Evolutionary conservation across 345 rosid genomes (phyloP), one percentile per base, ranked within the genome.

Genomic region (Gossypium turneri): DNA sequence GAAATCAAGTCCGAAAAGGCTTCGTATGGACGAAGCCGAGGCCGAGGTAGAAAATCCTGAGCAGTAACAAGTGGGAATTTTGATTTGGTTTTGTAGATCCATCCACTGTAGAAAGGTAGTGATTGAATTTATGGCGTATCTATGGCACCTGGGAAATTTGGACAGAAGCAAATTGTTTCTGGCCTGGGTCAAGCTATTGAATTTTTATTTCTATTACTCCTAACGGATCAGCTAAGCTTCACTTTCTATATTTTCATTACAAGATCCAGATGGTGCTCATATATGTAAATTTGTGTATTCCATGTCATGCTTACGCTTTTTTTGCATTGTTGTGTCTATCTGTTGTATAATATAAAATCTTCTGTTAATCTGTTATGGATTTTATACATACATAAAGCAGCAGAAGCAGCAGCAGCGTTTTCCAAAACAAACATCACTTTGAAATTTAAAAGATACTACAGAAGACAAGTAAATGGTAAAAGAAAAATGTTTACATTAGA

Each of bases 1-100:
- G 60, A 80, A 81, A 80, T 73, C 63, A 60, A 73, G 79, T 60
- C 80, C 76, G 13, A 89, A 88, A 79, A 89, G 84, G 72, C 77
- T 73, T 53, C 75, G 81, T 63, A 71, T 24, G 29, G 81, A 79
- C 34, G 78, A 76, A 43, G 82, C 72, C 50, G 82, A 65, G 34
- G 82, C 72, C 59, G 81, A 61, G 34, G 80, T 80, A 57, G 86
- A 84, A 77, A 82, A 77, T 74, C 79, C 79, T 8, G 74, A 76
- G 59, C 82, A 81, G 65, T 82, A 76, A 84, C 48, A 34, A 34
- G 7, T 34, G 7, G 41, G 41, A 34, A 34, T 7, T 1, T 10
- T 25, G 4, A 13, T 15, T 48, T 50, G 57, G 43, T 24, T 68
- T 50, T 24, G 3, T 69, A 51, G 73, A 52, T 51, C 11, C 41